A percentile compares a stretch with the other conserved stretches of the same genome.
Evolutionary conservation across 768 basidiomycete genomes (phyloP).

Genomic region (Calvatia gigantea): DNA sequence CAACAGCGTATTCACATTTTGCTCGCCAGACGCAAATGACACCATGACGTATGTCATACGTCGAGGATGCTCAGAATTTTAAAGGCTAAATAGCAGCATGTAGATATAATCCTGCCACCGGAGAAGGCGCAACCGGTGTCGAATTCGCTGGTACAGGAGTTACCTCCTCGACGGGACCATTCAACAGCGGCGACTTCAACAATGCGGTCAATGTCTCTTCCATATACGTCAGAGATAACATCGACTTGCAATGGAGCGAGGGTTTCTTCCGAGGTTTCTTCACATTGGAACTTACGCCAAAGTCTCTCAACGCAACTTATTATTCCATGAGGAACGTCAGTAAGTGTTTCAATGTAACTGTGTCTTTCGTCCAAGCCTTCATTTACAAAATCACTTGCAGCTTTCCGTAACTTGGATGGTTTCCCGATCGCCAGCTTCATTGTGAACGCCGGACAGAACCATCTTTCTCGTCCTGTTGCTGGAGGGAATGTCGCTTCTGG

Average conservation of each 20-base stretch:
- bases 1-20: no score
- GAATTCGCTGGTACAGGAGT: conserved; percentile 47
- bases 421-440: conserved; percentile 41
- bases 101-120: conserved; percentile 47
- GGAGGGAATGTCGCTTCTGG: conserved; percentile 43
- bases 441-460: conserved; percentile 41
- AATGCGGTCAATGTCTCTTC: background rate
- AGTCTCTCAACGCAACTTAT: background rate
- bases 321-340: background rate
- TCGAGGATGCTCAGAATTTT: background rate
- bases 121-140: conserved; percentile 49
- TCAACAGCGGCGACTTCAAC: background rate
- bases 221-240: background rate
- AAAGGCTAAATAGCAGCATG: background rate
- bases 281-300: background rate
- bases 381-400: no score
- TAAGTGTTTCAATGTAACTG: background rate
- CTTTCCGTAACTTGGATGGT: conserved; percentile 38
- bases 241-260: background rate
- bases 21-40: conserved; percentile 42
- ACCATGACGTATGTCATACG: conserved; percentile 35
- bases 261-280: background rate
- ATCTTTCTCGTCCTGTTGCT: conserved; percentile 43
- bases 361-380: no score
- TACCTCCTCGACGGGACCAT: background rate